A percentile compares a stretch with the other conserved stretches of the same genome.
These are phyloP conservation scores for Phytophthora europaea DNA, from an alignment of 352 stramenopile species.

Conservation along the genomic window DNA sequence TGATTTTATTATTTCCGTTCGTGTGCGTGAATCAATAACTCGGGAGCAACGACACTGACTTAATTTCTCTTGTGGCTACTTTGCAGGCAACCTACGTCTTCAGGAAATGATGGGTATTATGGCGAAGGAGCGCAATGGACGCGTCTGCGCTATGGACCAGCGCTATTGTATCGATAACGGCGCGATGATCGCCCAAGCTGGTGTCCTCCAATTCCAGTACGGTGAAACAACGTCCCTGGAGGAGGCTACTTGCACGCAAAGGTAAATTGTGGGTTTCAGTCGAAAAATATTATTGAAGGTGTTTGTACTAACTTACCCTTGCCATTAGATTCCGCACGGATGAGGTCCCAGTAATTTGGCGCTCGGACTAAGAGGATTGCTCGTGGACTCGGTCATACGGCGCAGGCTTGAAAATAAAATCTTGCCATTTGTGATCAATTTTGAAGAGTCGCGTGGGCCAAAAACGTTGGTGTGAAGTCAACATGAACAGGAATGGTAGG, in stretches of 20 bases:
- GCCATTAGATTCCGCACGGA: conserved; percentile 96
- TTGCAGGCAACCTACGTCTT: conserved; percentile 76
- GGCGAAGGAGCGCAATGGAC: conserved; percentile 95
- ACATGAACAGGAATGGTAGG: conserved; percentile 19
- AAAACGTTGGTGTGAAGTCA: conserved; percentile 2
- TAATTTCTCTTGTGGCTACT: background rate
- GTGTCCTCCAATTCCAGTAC: conserved; percentile 98
- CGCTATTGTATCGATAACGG: conserved; percentile 99
- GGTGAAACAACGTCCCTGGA: conserved; percentile 91
- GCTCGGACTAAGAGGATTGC: conserved; percentile 61
- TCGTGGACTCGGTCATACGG: background rate
- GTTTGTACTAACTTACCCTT: background rate
- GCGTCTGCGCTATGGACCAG: conserved; percentile 98
- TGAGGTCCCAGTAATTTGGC: conserved; percentile 98
- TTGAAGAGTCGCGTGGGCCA: conserved; percentile 22
- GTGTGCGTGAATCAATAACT: background rate
- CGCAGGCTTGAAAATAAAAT: conserved; percentile 22
- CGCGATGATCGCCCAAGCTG: conserved; percentile 99
- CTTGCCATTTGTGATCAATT: conserved; percentile 3
- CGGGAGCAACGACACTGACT: background rate
- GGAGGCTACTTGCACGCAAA: conserved; percentile 96
- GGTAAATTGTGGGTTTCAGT: conserved; percentile 48
- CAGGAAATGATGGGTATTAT: conserved; percentile 99
- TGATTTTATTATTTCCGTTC: background rate
- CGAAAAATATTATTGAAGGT: background rate